Evolutionary conservation across 2,329 filamentous ascomycete genomes (phyloP).

Genomic region (Diaporthe sp.): DNA sequence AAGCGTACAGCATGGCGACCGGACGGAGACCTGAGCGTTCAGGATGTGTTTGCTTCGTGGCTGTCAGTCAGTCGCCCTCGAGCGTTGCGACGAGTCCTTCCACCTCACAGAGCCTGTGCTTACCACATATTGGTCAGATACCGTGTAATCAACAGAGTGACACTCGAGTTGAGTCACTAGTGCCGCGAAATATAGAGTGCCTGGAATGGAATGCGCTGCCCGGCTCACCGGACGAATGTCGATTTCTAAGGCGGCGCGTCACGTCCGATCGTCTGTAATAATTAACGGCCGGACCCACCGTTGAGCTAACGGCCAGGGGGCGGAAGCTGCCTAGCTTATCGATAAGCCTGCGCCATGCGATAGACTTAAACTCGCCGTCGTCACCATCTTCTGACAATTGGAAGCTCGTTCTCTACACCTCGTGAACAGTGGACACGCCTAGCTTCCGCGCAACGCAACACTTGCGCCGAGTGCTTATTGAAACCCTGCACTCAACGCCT

Average conservation of each 20-base stretch:
- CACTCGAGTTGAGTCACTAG: background rate
- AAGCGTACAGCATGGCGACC: slow-evolving; percentile 90
- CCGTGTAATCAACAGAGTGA: background rate
- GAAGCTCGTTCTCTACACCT: background rate
- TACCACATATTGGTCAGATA: slow-evolving; percentile 39
- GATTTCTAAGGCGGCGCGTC: slow-evolving; percentile 40
- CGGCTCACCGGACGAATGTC: background rate
- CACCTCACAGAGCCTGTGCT: background rate
- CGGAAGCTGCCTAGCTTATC: slow-evolving; percentile 30
- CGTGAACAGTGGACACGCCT: background rate
- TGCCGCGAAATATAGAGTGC: background rate
- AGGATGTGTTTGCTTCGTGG: slow-evolving; percentile 89
- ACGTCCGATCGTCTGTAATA: slow-evolving; percentile 34
- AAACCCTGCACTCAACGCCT: background rate
- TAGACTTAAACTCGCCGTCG: background rate
- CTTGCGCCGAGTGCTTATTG: background rate
- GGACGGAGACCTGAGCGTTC: slow-evolving; percentile 97
- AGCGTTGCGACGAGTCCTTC: background rate
- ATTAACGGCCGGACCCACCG: slow-evolving; percentile 34
- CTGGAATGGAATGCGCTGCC: background rate
- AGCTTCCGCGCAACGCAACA: slow-evolving; percentile 1
- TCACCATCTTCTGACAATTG: background rate
- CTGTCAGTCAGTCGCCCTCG: slow-evolving; percentile 20
- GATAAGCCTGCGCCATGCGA: slow-evolving; percentile 7
- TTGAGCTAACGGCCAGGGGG: slow-evolving; percentile 14